Evolutionary conservation across 2,329 filamentous ascomycete genomes (phyloP).

Genomic region (Dactylellina leptospora): DNA sequence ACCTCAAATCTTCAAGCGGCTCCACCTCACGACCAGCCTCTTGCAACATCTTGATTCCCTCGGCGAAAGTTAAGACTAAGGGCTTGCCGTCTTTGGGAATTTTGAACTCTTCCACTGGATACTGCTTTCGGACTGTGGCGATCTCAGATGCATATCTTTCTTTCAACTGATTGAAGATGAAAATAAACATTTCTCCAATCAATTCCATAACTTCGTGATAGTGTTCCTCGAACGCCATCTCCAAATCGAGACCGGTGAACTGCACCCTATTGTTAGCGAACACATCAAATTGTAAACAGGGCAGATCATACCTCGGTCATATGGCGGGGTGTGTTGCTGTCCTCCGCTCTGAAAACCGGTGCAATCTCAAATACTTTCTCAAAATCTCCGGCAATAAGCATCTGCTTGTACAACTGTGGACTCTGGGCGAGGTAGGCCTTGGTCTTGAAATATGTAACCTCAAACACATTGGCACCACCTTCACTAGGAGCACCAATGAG

Average conservation of each 20-base stretch:
- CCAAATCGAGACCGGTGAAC: slow-evolving; percentile 87
- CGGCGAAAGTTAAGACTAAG: slow-evolving; percentile 75
- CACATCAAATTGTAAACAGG: not conserved
- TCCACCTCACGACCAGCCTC: slow-evolving; percentile 78
- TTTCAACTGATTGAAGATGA: slow-evolving; percentile 80
- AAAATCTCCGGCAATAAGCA: slow-evolving; percentile 80
- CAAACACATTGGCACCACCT: slow-evolving; percentile 90
- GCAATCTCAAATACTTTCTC: slow-evolving; percentile 81
- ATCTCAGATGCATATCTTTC: slow-evolving; percentile 75
- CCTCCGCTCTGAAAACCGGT: slow-evolving; percentile 85
- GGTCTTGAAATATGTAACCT: slow-evolving; percentile 86
- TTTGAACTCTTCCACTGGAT: slow-evolving; percentile 79
- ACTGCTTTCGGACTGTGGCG: slow-evolving; percentile 75
- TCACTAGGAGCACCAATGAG: slow-evolving; percentile 90
- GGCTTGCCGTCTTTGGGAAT: slow-evolving; percentile 78
- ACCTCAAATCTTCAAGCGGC: slow-evolving; percentile 79
- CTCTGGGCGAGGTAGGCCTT: slow-evolving; percentile 81
- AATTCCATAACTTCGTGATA: slow-evolving; percentile 79
- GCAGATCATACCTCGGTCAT: slow-evolving; percentile 74
- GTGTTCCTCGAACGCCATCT: slow-evolving; percentile 84
- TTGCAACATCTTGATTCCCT: slow-evolving; percentile 79
- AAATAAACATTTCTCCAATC: slow-evolving; percentile 76
- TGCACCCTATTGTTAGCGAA: slow-evolving; percentile 56
- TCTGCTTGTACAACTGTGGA: slow-evolving; percentile 88
- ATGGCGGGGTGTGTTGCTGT: slow-evolving; percentile 83